These are phyloP conservation scores for Penicillium glabrum DNA, from an alignment of 2,329 filamentous ascomycete species.

Conservation along the genomic window DNA sequence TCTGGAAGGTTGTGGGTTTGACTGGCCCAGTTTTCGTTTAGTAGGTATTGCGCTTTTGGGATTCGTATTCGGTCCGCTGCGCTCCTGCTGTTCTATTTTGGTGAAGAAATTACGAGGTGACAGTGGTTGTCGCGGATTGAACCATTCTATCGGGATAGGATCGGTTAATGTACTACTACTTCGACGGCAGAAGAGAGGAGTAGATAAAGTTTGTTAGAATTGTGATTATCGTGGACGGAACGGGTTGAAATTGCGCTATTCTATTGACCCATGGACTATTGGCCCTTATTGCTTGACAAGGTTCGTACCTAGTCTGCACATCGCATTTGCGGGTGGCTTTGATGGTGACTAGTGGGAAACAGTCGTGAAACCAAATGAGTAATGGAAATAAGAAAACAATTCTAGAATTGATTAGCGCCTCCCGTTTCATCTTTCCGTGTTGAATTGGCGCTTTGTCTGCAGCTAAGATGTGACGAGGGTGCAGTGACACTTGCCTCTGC, in stretches of 20 bases:
- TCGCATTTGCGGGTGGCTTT: neutral
- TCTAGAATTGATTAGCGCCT: neutral
- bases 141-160: no score
- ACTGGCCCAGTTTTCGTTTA: neutral
- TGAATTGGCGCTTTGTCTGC: neutral
- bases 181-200: no score
- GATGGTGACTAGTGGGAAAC: neutral
- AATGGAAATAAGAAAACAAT: neutral
- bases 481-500: slow-evolving; percentile 3
- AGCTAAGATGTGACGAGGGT: slow-evolving; percentile 1
- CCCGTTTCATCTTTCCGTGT: neutral
- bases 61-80: neutral
- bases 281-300: neutral
- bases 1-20: neutral
- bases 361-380: neutral
- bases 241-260: neutral
- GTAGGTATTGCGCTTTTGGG: neutral
- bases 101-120: neutral
- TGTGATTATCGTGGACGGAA: neutral
- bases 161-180: no score
- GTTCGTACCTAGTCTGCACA: neutral
- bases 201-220: neutral
- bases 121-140: no score
- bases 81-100: neutral
- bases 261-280: neutral